Base-by-base conservation (phyloP, 164 flowering plant species). In the Umbellularia californica region DNA sequence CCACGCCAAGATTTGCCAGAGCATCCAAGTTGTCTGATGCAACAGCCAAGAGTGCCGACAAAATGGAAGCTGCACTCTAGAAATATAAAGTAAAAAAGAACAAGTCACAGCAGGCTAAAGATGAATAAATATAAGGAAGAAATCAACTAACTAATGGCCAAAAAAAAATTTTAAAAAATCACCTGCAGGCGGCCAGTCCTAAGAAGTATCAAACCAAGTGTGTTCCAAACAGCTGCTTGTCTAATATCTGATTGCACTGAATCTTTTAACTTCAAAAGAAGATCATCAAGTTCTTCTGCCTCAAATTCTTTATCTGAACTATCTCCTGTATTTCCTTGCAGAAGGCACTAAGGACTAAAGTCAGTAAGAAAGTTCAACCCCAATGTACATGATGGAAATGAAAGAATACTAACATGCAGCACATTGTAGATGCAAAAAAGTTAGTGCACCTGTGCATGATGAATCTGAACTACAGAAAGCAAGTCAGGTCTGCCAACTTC, bases 151-250 rank as follows among this genome's bases (percentile, higher is more conserved):
- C 2, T 20, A 72, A 62, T 0, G 6, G 25, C 2, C 27, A 19
- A n/a, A 19, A 23, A n/a, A 47, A 63, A 62, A n/a, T n/a, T n/a
- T 24, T 24, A 15, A 24, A 1, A 50, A 11, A 51, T 41, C 83
- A 93, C 98, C 98, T 92, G 88, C 78, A 85, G 70, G 66, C 96
- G 93, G 62, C 95, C 94, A 72, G 90, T 85, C 85, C 84, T 88
- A 74, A 95, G 90, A 74, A 93, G 94, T 65, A 93, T 82, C 73
- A 87, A 77, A 69, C 99, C 98, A 41, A 95, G 85, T 22, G 91
- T 86, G 75, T 93, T 95, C 99, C 99, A 95, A 11, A 95, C 82
- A 82, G 88, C 79, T 58, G 93, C 89, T 77, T 92, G 97, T 77
- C 95, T 89, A 78, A 86, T 62, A 84, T 95, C 97, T 70, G 84